Evolutionary conservation across 2,329 filamentous ascomycete genomes (phyloP).

Genomic region (Fulvia fulva): DNA sequence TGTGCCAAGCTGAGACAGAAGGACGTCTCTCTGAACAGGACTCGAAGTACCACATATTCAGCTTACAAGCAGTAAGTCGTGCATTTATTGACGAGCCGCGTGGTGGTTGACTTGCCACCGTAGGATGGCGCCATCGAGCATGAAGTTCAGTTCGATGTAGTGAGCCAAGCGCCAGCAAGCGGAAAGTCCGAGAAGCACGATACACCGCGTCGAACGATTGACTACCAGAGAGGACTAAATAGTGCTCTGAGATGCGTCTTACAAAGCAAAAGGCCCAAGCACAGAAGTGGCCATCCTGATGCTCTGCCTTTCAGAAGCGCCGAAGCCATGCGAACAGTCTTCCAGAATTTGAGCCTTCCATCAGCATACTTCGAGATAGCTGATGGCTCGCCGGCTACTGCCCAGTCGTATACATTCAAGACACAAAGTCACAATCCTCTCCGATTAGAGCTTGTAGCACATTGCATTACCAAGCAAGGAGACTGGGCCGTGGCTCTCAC

Average conservation of each 20-base stretch:
- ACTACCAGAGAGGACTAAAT: background rate
- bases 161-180: background rate
- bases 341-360: slow-evolving; percentile 13
- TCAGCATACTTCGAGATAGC: slow-evolving; percentile 19
- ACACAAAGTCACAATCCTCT: background rate
- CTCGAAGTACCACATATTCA: background rate
- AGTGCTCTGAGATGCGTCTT: slow-evolving; percentile 8
- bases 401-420: slow-evolving; percentile 3
- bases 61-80: background rate
- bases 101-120: background rate
- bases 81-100: background rate
- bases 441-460: slow-evolving; percentile 12
- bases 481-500: slow-evolving; percentile 21
- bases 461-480: slow-evolving; percentile 19
- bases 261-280: slow-evolving; percentile 13
- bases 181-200: background rate
- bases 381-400: slow-evolving; percentile 8
- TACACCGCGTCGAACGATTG: background rate
- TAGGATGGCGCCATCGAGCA: background rate
- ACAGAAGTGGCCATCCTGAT: slow-evolving; percentile 16
- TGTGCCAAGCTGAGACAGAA: background rate
- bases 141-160: background rate
- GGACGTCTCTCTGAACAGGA: background rate
- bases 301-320: slow-evolving; percentile 12
- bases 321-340: slow-evolving; percentile 3